A percentile compares a stretch with the other conserved stretches of the same genome.
Conservation (phyloP, 2,329 filamentous ascomycete species). For the Colletotrichum kahawae region DNA sequence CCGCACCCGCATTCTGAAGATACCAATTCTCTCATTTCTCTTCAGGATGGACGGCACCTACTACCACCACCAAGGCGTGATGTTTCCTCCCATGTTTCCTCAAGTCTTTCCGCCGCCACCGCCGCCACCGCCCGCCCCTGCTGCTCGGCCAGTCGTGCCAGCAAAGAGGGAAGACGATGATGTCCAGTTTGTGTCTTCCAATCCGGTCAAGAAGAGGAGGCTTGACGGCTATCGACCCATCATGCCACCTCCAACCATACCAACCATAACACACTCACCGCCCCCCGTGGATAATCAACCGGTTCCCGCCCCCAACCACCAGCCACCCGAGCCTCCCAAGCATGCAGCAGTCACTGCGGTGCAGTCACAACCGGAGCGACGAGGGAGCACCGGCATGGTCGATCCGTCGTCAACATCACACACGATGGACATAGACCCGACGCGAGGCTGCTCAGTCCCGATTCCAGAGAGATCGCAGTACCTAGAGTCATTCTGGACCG, state of each 20-base stretch:
- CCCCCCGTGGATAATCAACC: background rate
- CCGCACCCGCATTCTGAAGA: constrained; percentile 4
- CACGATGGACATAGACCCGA: constrained; percentile 29
- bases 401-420: constrained; percentile 28
- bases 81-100: constrained; percentile 15
- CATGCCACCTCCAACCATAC: background rate
- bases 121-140: background rate
- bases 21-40: background rate
- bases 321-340: background rate
- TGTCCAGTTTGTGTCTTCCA: constrained; percentile 48
- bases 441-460: constrained; percentile 38
- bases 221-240: background rate
- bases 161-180: constrained; percentile 43
- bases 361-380: constrained; percentile 22
- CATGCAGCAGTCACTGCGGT: background rate
- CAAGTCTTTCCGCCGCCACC: background rate
- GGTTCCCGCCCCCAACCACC: background rate
- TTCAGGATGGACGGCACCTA: constrained; percentile 3
- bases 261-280: background rate
- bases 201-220: constrained; percentile 43
- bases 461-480: constrained; percentile 37
- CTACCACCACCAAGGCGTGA: constrained; percentile 8
- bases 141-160: background rate
- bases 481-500: constrained; percentile 21
- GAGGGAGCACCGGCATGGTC: constrained; percentile 37